Percentiles rank a stretch among this genome's conserved stretches.
Evolutionary conservation across 176 grass and related monocot genomes (phyloP).

Genomic region (Oryza officinalis): DNA sequence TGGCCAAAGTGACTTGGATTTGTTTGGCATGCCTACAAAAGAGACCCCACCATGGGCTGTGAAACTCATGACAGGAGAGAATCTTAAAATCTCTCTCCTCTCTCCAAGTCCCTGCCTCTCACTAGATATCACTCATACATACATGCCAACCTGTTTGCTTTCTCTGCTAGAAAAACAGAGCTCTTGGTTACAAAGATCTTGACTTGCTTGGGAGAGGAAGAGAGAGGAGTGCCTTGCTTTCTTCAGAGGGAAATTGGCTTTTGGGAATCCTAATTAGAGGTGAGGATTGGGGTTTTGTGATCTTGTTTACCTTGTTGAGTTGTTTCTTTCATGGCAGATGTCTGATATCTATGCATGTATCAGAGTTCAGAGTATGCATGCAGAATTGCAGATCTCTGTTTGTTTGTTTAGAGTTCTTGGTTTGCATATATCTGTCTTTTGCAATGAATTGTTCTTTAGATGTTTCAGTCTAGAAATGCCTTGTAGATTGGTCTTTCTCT

Average conservation of each 20-base stretch:
- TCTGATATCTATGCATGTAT: not conserved
- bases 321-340: conserved; percentile 16
- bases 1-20: conserved; percentile 56
- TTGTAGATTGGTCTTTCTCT: not conserved
- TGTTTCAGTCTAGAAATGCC: not conserved
- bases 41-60: conserved; percentile 48
- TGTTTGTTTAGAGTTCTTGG: not conserved
- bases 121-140: conserved; percentile 18
- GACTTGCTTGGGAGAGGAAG: not conserved
- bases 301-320: conserved; percentile 1
- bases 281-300: conserved; percentile 14
- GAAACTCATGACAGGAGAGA: conserved; percentile 47
- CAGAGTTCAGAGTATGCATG: not conserved
- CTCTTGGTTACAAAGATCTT: not conserved
- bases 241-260: not conserved
- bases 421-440: not conserved
- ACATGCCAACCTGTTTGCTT: conserved; percentile 24
- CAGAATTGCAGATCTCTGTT: not conserved
- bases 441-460: not conserved
- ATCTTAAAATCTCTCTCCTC: conserved; percentile 39
- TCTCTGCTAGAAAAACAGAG: conserved; percentile 38
- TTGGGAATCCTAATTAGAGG: conserved; percentile 22
- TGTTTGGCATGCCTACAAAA: conserved; percentile 54
- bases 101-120: conserved; percentile 29
- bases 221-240: conserved; percentile 5